A percentile compares a stretch with the other conserved stretches of the same genome.
phyloP scores from a whole-genome alignment of 495 filamentous ascomycete genomes.

The Aspergillus haitiensis region DNA sequence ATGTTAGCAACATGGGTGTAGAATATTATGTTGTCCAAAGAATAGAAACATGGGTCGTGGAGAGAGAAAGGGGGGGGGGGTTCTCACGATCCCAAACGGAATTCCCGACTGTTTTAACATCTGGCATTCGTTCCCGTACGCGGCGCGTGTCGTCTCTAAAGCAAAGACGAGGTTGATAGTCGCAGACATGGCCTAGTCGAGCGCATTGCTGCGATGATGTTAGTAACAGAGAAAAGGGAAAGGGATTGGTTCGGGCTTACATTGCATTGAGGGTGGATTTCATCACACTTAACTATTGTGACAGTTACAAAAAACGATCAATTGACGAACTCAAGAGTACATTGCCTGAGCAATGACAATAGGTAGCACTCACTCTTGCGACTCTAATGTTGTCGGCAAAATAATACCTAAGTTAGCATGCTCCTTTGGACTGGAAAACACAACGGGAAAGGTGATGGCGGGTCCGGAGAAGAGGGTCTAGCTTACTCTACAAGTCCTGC shows the following conservation, averaged over 20 bases:
- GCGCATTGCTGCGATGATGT: conserved; percentile 49
- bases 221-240: background rate
- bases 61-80: background rate
- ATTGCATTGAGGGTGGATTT: conserved; percentile 53
- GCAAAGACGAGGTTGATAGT: conserved; percentile 56
- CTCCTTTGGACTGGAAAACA: conserved; percentile 3
- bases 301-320: conserved; percentile 14
- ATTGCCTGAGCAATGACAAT: no score
- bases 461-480: conserved; percentile 8
- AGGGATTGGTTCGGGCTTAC: conserved; percentile 32
- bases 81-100: conserved; percentile 56
- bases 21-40: background rate
- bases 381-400: conserved; percentile 33
- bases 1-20: background rate
- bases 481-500: conserved; percentile 54
- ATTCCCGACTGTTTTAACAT: conserved; percentile 50
- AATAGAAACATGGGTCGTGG: background rate
- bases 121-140: conserved; percentile 56
- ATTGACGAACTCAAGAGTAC: background rate
- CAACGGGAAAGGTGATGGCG: background rate
- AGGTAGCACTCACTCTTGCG: conserved; percentile 47
- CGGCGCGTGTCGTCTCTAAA: conserved; percentile 59
- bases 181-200: conserved; percentile 55
- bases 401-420: conserved; percentile 20
- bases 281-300: conserved; percentile 52